These are phyloP conservation scores for Diplotaxis tenuifolia DNA, from an alignment of 345 rosid species.

Conservation along the genomic window DNA sequence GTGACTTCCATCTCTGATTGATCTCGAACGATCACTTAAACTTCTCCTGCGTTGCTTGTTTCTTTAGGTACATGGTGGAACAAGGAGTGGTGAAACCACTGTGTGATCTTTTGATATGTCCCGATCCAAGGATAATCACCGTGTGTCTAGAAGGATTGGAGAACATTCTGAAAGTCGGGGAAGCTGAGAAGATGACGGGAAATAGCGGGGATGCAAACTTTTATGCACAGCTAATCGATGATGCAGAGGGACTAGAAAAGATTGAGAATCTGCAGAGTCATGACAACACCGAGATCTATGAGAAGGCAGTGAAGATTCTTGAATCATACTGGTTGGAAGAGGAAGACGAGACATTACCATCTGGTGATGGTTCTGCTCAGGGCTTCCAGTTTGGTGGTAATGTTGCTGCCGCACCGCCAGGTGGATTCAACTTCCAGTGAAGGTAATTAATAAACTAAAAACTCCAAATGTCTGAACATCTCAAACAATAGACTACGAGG, in stretches of 20 bases:
- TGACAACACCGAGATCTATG: constrained; percentile 80
- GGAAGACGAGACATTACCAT: constrained; percentile 69
- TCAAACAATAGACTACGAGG: neutral
- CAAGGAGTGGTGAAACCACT: constrained; percentile 81
- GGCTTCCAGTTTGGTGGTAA: constrained; percentile 67
- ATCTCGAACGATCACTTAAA: neutral
- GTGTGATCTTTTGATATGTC: constrained; percentile 76
- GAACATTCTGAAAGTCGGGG: constrained; percentile 76
- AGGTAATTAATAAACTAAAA: constrained; percentile 29
- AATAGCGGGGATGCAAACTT: constrained; percentile 56
- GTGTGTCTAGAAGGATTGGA: constrained; percentile 84
- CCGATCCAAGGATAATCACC: constrained; percentile 77
- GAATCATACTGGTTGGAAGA: constrained; percentile 84
- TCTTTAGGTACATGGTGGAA: constrained; percentile 55
- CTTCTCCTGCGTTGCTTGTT: constrained; percentile 6
- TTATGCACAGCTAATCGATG: constrained; percentile 71
- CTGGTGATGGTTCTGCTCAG: constrained; percentile 56
- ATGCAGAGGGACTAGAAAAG: constrained; percentile 78
- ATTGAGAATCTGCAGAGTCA: constrained; percentile 83
- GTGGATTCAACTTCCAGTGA: constrained; percentile 83
- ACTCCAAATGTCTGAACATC: neutral
- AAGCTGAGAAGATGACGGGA: constrained; percentile 61
- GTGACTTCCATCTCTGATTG: neutral
- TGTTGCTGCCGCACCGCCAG: constrained; percentile 59
- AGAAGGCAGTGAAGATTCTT: constrained; percentile 82